Conservation (phyloP, 2,329 filamentous ascomycete species). For the Fusarium cyanostomum region DNA sequence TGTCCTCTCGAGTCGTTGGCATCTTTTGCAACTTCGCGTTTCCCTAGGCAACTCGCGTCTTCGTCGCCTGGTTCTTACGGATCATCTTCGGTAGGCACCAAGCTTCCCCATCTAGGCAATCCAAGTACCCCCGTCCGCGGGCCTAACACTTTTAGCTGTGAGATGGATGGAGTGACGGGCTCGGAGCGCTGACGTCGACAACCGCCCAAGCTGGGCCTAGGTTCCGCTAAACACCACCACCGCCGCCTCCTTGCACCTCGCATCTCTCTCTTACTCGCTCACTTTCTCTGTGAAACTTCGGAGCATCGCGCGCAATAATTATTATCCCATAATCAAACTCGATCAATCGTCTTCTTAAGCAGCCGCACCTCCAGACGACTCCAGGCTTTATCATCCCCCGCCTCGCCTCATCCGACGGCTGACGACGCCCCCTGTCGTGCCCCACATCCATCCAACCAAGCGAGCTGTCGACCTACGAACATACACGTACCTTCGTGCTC, state of each 20-base stretch:
- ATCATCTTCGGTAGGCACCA: conserved; percentile 33
- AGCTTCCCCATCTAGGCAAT: conserved; percentile 3
- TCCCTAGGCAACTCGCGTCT: neutral
- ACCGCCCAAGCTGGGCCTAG: conserved; percentile 48
- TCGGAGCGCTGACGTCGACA: conserved; percentile 61
- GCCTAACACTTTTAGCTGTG: conserved; percentile 34
- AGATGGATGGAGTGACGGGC: conserved; percentile 38
- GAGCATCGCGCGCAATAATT: conserved; percentile 21
- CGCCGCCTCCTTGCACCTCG: conserved; percentile 42
- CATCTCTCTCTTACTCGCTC: conserved; percentile 35
- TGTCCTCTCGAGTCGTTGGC: conserved; percentile 3
- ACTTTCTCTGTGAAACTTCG: conserved; percentile 22
- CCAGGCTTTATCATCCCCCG: conserved; percentile 30
- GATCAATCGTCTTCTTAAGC: conserved; percentile 38
- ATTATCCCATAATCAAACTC: conserved; percentile 10
- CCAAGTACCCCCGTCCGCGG: conserved; percentile 16
- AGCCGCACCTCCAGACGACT: conserved; percentile 19
- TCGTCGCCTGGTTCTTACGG: conserved; percentile 19
- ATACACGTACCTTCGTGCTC: conserved; percentile 34
- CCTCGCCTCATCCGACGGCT: conserved; percentile 41
- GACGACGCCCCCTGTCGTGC: conserved; percentile 46
- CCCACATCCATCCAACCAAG: conserved; percentile 43
- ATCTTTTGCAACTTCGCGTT: conserved; percentile 1
- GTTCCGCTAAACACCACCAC: conserved; percentile 46
- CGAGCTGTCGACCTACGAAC: conserved; percentile 41